Evolutionary conservation across 1,139 yeast genomes (phyloP), one percentile per base, ranked within the genome.

Genomic region (Hyphopichia burtonii): DNA sequence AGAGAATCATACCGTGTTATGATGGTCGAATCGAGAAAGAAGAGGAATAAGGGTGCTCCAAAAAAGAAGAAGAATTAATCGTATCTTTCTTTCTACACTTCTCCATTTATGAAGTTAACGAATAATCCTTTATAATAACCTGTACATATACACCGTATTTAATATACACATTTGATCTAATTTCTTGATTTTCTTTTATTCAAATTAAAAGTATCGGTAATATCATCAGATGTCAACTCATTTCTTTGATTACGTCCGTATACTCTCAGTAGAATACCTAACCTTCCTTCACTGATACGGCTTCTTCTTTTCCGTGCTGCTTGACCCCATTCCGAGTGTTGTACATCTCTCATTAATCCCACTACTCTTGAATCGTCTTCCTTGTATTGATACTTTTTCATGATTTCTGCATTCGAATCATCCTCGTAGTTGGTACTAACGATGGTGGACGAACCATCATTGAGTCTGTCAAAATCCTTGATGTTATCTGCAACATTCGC

Each of bases 31-130:
- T 81, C 80, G 48, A 75, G 88, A 65, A 85, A 83, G 74, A 83
- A 86, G 77, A 85, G 95, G 79, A 91, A 89, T 61, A 89, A 89
- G 66, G 95, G 96, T 62, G 94, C 96, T 17, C 96, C 96, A 52
- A 81, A 85, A 72, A 89, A 89, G 75, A 80, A 79, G 65, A 49
- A 54, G n/a, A 44, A 42, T 22, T 46, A 47, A 37, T 30, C 30
- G 6, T 25, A 25, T 9, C 11, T 25, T 10, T 25, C 4, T 20
- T 14, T 34, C 28, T 7, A 16, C 30, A 12, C 3, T 10, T 11
- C 32, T 16, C 14, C 32, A 14, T 30, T 25, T 10, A 25, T 25
- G 28, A 28, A 28, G 31, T 28, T 28, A 6, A 28, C 17, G 31
- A 28, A 28, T 8, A 14, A 5, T 27, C 31, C 6, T 28, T 14